Evolutionary conservation across 2,329 filamentous ascomycete species (phyloP).

Genomic region (Nothophoma quercina): DNA sequence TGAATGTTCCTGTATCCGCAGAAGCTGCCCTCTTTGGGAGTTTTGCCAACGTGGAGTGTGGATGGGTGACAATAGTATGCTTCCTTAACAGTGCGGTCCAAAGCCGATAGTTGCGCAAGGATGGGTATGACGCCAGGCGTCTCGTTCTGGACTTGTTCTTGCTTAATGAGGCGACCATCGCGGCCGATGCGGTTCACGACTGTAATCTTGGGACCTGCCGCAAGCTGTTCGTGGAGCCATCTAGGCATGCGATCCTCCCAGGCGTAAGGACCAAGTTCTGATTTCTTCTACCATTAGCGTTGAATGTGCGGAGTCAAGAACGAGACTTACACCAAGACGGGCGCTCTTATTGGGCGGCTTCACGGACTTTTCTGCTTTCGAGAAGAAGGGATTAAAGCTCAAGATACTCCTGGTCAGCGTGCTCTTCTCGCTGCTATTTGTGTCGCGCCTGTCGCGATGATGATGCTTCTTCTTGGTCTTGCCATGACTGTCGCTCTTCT

Average conservation of each 20-base stretch:
- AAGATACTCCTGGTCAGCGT: slow-evolving; percentile 46
- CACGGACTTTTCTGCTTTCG: slow-evolving; percentile 34
- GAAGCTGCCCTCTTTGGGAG: slow-evolving; percentile 83
- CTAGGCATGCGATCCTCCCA: slow-evolving; percentile 56
- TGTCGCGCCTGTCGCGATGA: slow-evolving; percentile 36
- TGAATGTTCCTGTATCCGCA: slow-evolving; percentile 97
- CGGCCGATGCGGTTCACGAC: slow-evolving; percentile 51
- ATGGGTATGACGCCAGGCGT: slow-evolving; percentile 55
- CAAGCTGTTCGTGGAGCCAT: slow-evolving; percentile 52
- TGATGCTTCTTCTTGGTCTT: slow-evolving; percentile 35
- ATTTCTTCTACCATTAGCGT: slow-evolving; percentile 43
- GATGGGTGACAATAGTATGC: slow-evolving; percentile 82
- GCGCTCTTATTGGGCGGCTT: slow-evolving; percentile 41
- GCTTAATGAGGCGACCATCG: slow-evolving; percentile 52
- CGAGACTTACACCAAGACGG: slow-evolving; percentile 46
- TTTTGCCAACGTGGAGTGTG: slow-evolving; percentile 81
- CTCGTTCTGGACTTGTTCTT: slow-evolving; percentile 54
- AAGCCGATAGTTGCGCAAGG: slow-evolving; percentile 60
- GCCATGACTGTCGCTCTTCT: slow-evolving; percentile 23
- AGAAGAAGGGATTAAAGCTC: slow-evolving; percentile 46
- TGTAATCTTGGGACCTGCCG: slow-evolving; percentile 50
- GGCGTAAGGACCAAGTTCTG: slow-evolving; percentile 57
- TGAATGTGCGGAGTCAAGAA: background rate
- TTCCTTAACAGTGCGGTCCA: slow-evolving; percentile 69
- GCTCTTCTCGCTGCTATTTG: slow-evolving; percentile 44